Conservation (phyloP, 192 early-diverging fungal genomes). For the Coemansia sp. region DNA sequence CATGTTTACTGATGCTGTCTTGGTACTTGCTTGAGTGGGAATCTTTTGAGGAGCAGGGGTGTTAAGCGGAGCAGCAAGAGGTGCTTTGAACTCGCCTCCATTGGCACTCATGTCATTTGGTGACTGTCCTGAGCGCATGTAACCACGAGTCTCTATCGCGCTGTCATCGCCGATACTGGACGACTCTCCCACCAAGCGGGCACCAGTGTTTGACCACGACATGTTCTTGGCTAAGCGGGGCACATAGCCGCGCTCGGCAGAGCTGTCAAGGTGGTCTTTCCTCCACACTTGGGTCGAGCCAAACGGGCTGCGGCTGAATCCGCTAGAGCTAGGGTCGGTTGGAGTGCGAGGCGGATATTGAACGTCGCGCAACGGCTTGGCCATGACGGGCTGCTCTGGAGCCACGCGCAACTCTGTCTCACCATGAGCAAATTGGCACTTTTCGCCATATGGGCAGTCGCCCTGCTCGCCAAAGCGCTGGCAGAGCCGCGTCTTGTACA, state of each 20-base stretch:
- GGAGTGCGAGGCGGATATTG: slow-evolving; percentile 9
- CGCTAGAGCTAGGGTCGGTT: slow-evolving; percentile 3
- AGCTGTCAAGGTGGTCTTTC: slow-evolving; percentile 4
- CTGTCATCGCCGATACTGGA: slow-evolving; percentile 27
- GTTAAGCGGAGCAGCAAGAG: slow-evolving; percentile 26
- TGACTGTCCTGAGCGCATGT: slow-evolving; percentile 1
- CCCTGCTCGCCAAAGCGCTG: slow-evolving; percentile 73
- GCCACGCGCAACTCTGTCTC: slow-evolving; percentile 41
- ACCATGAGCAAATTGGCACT: slow-evolving; percentile 75
- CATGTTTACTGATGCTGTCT: background rate
- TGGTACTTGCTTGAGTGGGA: slow-evolving; percentile 15
- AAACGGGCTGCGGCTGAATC: slow-evolving; percentile 4
- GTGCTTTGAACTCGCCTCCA: slow-evolving; percentile 10
- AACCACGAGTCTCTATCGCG: slow-evolving; percentile 14
- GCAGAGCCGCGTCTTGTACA: slow-evolving; percentile 81
- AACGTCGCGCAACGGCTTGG: slow-evolving; percentile 17
- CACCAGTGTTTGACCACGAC: slow-evolving; percentile 33
- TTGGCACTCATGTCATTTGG: background rate
- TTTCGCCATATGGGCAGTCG: slow-evolving; percentile 79
- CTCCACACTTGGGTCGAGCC: slow-evolving; percentile 15
- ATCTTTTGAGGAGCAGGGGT: slow-evolving; percentile 38
- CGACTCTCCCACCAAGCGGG: slow-evolving; percentile 8
- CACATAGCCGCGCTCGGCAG: slow-evolving; percentile 18
- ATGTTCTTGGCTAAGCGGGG: slow-evolving; percentile 20
- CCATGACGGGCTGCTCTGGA: slow-evolving; percentile 21